Conservation (phyloP, 257 asterid genomes). For the Thymus mandschuricus region DNA sequence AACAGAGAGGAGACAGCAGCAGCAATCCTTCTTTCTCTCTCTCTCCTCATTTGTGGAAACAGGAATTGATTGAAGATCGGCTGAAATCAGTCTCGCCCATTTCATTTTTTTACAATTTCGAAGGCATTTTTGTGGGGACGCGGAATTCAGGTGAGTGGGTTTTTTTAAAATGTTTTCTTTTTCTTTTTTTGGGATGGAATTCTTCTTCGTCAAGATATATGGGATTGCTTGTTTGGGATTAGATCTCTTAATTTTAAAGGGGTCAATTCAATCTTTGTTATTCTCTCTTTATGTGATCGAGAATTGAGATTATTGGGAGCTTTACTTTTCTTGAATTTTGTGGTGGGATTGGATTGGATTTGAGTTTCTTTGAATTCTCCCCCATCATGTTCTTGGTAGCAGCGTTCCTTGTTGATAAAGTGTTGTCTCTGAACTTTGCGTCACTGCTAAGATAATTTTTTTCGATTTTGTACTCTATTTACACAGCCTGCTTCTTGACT, state of each 20-base stretch:
- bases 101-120: constrained; percentile 6
- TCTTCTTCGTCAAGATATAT: neutral
- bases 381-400: constrained; percentile 27
- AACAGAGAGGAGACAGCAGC: neutral
- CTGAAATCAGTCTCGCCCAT: neutral
- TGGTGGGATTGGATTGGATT: constrained; percentile 22
- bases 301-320: constrained; percentile 26
- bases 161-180: neutral
- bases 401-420: constrained; percentile 35
- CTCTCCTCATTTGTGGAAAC: neutral
- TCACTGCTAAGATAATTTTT: constrained; percentile 35
- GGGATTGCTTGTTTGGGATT: constrained; percentile 27
- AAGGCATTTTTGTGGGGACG: constrained; percentile 12
- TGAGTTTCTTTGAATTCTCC: constrained; percentile 12
- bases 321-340: constrained; percentile 17
- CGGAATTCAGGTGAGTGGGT: constrained; percentile 34
- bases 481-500: constrained; percentile 26
- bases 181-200: neutral
- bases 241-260: constrained; percentile 27
- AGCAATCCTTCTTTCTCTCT: neutral
- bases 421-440: constrained; percentile 35
- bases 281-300: neutral
- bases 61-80: constrained; percentile 18
- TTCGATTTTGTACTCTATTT: neutral
- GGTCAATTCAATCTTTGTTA: constrained; percentile 12